phyloP scores from a whole-genome alignment of 2,329 filamentous ascomycete genomes.

The Westerdykella ornata region DNA sequence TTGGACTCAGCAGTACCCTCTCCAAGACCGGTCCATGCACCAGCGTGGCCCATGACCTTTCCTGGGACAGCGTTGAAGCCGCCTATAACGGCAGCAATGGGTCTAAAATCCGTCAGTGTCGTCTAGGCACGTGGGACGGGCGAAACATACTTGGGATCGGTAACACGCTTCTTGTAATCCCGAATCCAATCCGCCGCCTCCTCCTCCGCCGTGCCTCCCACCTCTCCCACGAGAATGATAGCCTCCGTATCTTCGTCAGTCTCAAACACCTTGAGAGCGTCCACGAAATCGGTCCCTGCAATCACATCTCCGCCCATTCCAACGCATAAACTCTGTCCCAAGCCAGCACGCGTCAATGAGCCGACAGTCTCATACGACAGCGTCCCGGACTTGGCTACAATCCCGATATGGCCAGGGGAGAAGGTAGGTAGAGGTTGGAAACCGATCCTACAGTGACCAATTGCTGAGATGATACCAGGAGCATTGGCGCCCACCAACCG shows the following conservation, averaged over 20 bases:
- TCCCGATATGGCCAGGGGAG: constrained; percentile 60
- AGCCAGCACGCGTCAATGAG: constrained; percentile 63
- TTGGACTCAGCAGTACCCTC: constrained; percentile 62
- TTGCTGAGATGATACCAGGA: constrained; percentile 70
- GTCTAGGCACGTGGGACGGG: not conserved
- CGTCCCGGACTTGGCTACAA: constrained; percentile 74
- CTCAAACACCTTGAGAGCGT: constrained; percentile 61
- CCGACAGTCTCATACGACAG: constrained; percentile 75
- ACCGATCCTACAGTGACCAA: constrained; percentile 63
- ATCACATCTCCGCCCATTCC: constrained; percentile 72
- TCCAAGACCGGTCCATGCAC: constrained; percentile 62
- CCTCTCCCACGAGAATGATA: constrained; percentile 66
- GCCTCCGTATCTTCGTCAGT: constrained; percentile 62
- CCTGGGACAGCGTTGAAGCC: constrained; percentile 58
- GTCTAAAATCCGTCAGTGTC: constrained; percentile 41
- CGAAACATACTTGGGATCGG: constrained; percentile 55
- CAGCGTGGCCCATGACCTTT: constrained; percentile 71
- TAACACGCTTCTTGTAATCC: constrained; percentile 53
- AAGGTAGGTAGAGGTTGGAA: constrained; percentile 74
- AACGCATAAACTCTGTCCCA: constrained; percentile 71
- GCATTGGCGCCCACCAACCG: constrained; percentile 75
- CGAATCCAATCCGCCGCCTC: constrained; percentile 68
- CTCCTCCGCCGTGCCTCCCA: constrained; percentile 63
- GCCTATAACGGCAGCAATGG: constrained; percentile 65
- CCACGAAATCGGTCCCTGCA: constrained; percentile 66